Evolutionary conservation across 176 grass and related monocot genomes (phyloP), one percentile per base, ranked within the genome.

Genomic region (Urochloa ruziziensis): DNA sequence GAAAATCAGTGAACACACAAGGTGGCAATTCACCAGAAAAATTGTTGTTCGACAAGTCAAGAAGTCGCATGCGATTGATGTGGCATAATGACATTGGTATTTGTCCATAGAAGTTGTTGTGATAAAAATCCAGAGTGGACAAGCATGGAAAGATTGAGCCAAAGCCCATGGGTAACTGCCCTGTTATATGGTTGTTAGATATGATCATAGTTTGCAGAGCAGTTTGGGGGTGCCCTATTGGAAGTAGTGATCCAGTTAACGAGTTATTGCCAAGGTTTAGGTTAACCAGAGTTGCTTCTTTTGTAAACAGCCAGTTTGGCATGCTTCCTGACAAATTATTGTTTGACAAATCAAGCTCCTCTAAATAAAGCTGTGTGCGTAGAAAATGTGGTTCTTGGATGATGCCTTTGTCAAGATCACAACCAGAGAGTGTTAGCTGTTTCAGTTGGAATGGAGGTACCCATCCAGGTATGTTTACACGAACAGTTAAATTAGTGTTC

Each of bases 271-370:
- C 21, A 30, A 92, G 70, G 57, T 74, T 1, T 6, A 89, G 43
- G 11, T n/a, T 2, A 3, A 7, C 1, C 11, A 89, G 16, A 52
- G 42, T 48, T 1, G 79, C 19, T 14, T 79, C 21, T 6, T 89
- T 79, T 62, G 67, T 62, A 14, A 92, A 74, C 7, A 89, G 19
- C 79, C 86, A 92, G 62, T 44, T 72, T 0, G 83, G 83, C 52
- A 89, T 69, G 17, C 8, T 66, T 37, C 40, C 90, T 15, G 19
- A 10, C 27, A 88, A 67, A 19, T 61, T 84, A 51, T 58, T 91
- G 17, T 79, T 57, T 7, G 86, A 78, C 34, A 92, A 69, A 59
- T 86, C 78, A 35, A 92, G 79, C 14, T 44, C 1, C 25, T 74
- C 6, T 27, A 92, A 10, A 35, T 73, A 8, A 58, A 11, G 0